A percentile compares a stretch with the other conserved stretches of the same genome.
phyloP scores from a whole-genome alignment of 345 rosid species.

The Lumnitzera racemosa region DNA sequence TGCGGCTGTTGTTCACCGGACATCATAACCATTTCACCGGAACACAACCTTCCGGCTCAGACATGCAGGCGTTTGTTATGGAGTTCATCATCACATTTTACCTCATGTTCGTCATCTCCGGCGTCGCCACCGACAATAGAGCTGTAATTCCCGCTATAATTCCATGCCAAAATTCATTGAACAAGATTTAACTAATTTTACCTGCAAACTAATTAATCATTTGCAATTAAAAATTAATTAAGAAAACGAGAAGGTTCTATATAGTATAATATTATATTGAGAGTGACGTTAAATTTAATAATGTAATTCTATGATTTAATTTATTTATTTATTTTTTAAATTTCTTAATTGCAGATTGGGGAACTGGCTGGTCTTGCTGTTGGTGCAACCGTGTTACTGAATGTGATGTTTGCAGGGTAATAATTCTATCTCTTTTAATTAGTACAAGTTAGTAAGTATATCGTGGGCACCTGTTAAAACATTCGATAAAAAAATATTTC shows the following conservation, averaged over 20 bases:
- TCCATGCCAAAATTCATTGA: neutral
- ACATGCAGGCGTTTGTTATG: constrained; percentile 62
- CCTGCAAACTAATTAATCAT: neutral
- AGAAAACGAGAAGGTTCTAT: neutral
- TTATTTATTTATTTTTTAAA: neutral
- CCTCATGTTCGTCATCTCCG: constrained; percentile 81
- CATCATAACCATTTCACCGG: constrained; percentile 60
- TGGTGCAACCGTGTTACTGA: constrained; percentile 76
- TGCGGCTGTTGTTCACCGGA: constrained; percentile 59
- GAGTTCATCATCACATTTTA: constrained; percentile 96
- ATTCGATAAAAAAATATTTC: too few relatives aligned
- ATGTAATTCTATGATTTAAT: too few relatives aligned
- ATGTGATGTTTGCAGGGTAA: constrained; percentile 90
- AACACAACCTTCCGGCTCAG: constrained; percentile 62
- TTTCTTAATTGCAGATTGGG: constrained; percentile 49
- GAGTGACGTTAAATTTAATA: too few relatives aligned
- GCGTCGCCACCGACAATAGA: constrained; percentile 89
- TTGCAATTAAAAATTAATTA: too few relatives aligned
- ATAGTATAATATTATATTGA: neutral
- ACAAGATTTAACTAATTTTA: neutral
- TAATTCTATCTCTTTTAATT: too few relatives aligned
- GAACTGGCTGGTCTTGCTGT: constrained; percentile 93
- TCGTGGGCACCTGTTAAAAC: too few relatives aligned
- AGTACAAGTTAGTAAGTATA: too few relatives aligned
- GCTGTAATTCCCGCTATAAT: constrained; percentile 43